A percentile compares a stretch with the other conserved stretches of the same genome.
Conservation (phyloP, 371 early-diverging fungal species). For the Dinochytrium kinnereticum region DNA sequence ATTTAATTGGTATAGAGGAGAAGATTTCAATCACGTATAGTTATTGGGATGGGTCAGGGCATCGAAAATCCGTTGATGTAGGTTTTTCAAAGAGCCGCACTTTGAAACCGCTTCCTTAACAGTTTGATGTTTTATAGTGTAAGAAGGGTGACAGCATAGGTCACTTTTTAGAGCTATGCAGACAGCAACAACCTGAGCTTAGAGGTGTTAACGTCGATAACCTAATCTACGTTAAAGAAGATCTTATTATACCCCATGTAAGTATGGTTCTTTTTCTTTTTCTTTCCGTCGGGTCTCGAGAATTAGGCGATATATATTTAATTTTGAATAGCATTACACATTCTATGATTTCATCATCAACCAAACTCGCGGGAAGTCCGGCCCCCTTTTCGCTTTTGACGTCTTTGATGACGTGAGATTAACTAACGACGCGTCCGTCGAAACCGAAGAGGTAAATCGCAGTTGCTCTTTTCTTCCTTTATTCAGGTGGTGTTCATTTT, state of each 20-base stretch:
- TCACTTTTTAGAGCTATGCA: constrained; percentile 83
- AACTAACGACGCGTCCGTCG: constrained; percentile 81
- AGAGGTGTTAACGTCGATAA: constrained; percentile 85
- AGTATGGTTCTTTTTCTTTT: too few species aligned
- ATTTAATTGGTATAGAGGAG: constrained; percentile 61
- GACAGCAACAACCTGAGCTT: constrained; percentile 80
- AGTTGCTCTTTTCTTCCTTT: constrained; percentile 8
- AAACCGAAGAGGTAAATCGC: constrained; percentile 72
- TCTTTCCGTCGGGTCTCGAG: too few species aligned
- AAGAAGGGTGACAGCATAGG: constrained; percentile 89
- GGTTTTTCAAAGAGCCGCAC: background rate
- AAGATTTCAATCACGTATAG: constrained; percentile 84
- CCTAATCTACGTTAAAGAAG: constrained; percentile 92
- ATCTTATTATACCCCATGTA: constrained; percentile 93
- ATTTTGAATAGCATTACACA: constrained; percentile 77
- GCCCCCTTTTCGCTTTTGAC: constrained; percentile 92
- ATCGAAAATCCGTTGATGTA: constrained; percentile 82
- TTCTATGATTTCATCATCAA: constrained; percentile 97
- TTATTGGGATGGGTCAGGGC: constrained; percentile 96
- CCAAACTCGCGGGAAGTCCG: constrained; percentile 94
- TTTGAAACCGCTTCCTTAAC: too few species aligned
- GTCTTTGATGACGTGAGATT: constrained; percentile 93
- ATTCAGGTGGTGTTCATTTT: constrained; percentile 1
- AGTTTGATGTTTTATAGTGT: constrained; percentile 55
- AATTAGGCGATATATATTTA: too few species aligned